Evolutionary conservation across 2,329 filamentous ascomycete genomes (phyloP).

Genomic region (Pseudogymnoascus pannorum): DNA sequence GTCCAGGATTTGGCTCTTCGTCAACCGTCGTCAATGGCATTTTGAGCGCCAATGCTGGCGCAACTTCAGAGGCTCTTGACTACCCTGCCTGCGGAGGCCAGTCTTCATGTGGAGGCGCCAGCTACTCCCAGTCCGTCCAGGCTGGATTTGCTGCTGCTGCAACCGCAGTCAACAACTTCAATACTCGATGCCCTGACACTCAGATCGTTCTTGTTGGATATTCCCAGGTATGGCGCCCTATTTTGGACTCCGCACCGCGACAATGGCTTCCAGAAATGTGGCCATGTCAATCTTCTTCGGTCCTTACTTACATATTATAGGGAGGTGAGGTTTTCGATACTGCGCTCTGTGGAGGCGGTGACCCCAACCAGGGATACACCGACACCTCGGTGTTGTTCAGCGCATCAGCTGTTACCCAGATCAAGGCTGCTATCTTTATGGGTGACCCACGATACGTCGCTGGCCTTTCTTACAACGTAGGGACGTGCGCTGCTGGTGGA

Average conservation of each 20-base stretch:
- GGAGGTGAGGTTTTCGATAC: conserved; percentile 59
- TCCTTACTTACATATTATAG: conserved; percentile 26
- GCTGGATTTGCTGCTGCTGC: conserved; percentile 51
- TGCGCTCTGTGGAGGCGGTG: conserved; percentile 53
- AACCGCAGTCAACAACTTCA: conserved; percentile 50
- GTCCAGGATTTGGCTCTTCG: background rate
- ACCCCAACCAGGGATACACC: conserved; percentile 38
- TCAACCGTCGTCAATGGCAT: conserved; percentile 25
- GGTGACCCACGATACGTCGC: conserved; percentile 39
- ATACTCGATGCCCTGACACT: conserved; percentile 47
- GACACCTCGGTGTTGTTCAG: conserved; percentile 38
- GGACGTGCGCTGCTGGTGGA: conserved; percentile 48
- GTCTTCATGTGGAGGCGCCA: conserved; percentile 20
- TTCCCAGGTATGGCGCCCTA: conserved; percentile 39
- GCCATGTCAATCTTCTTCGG: background rate
- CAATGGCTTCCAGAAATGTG: conserved; percentile 21
- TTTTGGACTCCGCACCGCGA: background rate
- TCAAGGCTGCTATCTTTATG: conserved; percentile 42
- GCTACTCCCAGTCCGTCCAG: conserved; percentile 40
- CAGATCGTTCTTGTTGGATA: conserved; percentile 56
- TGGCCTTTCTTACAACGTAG: conserved; percentile 51
- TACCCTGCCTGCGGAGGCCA: conserved; percentile 39
- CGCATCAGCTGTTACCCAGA: conserved; percentile 37
- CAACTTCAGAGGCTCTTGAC: conserved; percentile 27
- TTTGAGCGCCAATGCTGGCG: conserved; percentile 25